Base-by-base conservation (phyloP, 805 yeast genomes). In the Saitoella complicata region DNA sequence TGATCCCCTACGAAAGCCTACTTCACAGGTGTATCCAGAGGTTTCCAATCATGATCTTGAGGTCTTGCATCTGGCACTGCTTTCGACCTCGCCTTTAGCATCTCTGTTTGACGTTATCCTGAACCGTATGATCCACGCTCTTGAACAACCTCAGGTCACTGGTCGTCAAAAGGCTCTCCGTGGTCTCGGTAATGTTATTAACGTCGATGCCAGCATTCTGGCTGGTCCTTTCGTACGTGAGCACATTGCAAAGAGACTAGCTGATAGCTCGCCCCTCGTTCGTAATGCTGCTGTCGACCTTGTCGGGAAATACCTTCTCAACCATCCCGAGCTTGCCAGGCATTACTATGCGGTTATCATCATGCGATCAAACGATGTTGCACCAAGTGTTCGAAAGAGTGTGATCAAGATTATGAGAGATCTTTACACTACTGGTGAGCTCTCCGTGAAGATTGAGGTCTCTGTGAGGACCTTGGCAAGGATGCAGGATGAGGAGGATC, bases 261-360 rank as follows among this genome's bases (percentile, higher is more conserved):
- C 55, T 5, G 88, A 80, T 49, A 55, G 70, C 0, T 80, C 85
- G 2, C 75, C 93, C 0, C 69, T 78, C 37, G 88, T 84, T 0
- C 69, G 85, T 46, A 86, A 80, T 53, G 83, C 93, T 0, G 78
- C 78, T 2, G 62, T 85, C 31, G 91, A 82, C 38, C 65, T 85
- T 37, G 59, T 85, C 30, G 68, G 70, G 7, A 67, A 65, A 43
- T 73, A 69, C 45, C 55, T 77, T 37, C 53, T 61, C 2, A 51
- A 63, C 1, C 66, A 66, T 42, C 72, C 75, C 0, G 68, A 64
- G 3, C 55, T 69, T 32, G 63, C 72, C 13, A 66, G 67, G 2
- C 69, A 68, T 31, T 77, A 72, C 49, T 73, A 73, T 54, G 60
- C 56, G 6, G 61, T 71, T 11, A 60, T 80, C 6, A 64, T 75